These are phyloP conservation scores for Leccinellum albellum DNA, from an alignment of 768 basidiomycete genomes.

Conservation along the genomic window DNA sequence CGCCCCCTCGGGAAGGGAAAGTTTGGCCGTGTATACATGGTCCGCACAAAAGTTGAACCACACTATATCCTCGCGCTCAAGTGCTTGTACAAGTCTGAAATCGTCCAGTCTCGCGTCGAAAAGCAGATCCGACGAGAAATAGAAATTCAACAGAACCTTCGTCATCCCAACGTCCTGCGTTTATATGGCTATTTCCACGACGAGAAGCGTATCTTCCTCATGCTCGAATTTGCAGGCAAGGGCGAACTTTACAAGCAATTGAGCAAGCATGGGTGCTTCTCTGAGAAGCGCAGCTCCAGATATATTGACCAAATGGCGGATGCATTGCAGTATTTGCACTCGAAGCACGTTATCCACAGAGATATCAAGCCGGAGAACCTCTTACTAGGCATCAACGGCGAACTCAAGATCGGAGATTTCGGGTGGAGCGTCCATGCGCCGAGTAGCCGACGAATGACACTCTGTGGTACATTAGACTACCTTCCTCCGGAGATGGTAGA, in stretches of 20 bases:
- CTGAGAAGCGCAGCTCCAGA: slow-evolving; percentile 80
- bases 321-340: slow-evolving; percentile 86
- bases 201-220: slow-evolving; percentile 93
- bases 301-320: slow-evolving; percentile 99
- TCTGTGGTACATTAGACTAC: slow-evolving; percentile 96
- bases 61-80: slow-evolving; percentile 96
- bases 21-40: slow-evolving; percentile 98
- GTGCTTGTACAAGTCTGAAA: slow-evolving; percentile 94
- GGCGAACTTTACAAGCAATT: slow-evolving; percentile 98
- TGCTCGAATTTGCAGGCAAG: slow-evolving; percentile 96
- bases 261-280: slow-evolving; percentile 79
- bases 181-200: slow-evolving; percentile 99
- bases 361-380: slow-evolving; percentile 99
- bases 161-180: slow-evolving; percentile 91
- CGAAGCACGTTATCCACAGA: slow-evolving; percentile 96
- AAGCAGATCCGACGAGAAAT: slow-evolving; percentile 97
- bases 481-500: slow-evolving; percentile 99
- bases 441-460: slow-evolving; percentile 79
- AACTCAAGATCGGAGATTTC: slow-evolving; percentile 97
- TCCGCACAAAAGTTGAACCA: slow-evolving; percentile 83
- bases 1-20: slow-evolving; percentile 98
- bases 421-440: slow-evolving; percentile 99
- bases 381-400: slow-evolving; percentile 89
- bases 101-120: slow-evolving; percentile 87
- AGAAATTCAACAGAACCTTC: slow-evolving; percentile 94